phyloP scores from a whole-genome alignment of 2,329 filamentous ascomycete genomes.

The Thielaviopsis ethacetica region DNA sequence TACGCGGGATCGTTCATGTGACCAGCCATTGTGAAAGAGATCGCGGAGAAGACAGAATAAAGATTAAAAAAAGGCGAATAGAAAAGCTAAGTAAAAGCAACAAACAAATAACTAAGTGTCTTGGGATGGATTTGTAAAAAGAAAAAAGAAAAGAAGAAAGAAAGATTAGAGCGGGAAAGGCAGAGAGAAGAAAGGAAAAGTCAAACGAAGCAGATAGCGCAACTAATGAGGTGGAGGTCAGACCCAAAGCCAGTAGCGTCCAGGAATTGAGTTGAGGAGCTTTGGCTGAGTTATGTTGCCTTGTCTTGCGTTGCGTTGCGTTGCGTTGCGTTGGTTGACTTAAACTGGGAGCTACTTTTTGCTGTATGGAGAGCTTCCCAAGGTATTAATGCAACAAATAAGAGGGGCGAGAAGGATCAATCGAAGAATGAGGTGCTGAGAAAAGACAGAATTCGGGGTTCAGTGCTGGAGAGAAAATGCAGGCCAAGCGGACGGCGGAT shows the following conservation, averaged over 20 bases:
- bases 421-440: slow-evolving; percentile 5
- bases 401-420: slow-evolving; percentile 8
- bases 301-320: background rate
- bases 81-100: background rate
- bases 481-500: background rate
- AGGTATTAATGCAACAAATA: background rate
- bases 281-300: background rate
- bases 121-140: background rate
- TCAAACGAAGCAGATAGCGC: background rate
- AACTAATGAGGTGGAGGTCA: background rate
- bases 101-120: background rate
- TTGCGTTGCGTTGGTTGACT: background rate
- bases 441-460: background rate
- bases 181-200: slow-evolving; percentile 9
- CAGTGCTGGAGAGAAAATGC: background rate
- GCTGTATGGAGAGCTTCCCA: background rate
- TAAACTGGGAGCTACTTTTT: background rate
- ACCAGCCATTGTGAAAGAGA: slow-evolving; percentile 10
- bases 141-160: background rate
- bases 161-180: background rate
- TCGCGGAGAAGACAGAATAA: background rate
- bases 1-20: slow-evolving; percentile 12
- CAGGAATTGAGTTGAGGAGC: background rate
- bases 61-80: background rate
- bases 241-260: slow-evolving; percentile 4